Percentiles rank a stretch among this genome's conserved stretches.
phyloP scores from a whole-genome alignment of 371 early-diverging fungal genomes.

The Mucor ambiguus region DNA sequence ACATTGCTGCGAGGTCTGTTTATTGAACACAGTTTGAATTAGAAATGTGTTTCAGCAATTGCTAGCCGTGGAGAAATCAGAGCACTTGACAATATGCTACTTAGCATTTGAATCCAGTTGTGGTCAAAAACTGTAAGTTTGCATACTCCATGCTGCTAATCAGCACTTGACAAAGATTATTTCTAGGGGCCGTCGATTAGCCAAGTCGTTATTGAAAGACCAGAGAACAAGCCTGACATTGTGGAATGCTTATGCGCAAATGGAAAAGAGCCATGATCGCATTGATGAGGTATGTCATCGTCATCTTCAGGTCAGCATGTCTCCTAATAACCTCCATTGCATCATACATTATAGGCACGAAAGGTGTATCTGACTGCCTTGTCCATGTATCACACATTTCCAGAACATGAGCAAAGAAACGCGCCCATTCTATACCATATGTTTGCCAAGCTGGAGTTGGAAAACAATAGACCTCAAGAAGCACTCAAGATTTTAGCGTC shows the following conservation, averaged over 20 bases:
- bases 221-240: slow-evolving; percentile 60
- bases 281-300: slow-evolving; percentile 30
- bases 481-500: slow-evolving; percentile 53
- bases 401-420: slow-evolving; percentile 37
- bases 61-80: slow-evolving; percentile 27
- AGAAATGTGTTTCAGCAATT: slow-evolving; percentile 57
- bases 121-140: slow-evolving; percentile 38
- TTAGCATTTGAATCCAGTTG: slow-evolving; percentile 52
- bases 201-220: slow-evolving; percentile 59
- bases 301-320: background rate
- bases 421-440: slow-evolving; percentile 54
- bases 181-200: slow-evolving; percentile 56
- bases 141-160: background rate
- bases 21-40: background rate
- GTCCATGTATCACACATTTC: slow-evolving; percentile 51
- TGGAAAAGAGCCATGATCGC: slow-evolving; percentile 51
- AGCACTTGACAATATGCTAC: slow-evolving; percentile 44
- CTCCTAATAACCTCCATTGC: background rate
- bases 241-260: slow-evolving; percentile 72
- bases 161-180: background rate
- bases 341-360: slow-evolving; percentile 51
- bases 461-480: slow-evolving; percentile 40
- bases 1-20: slow-evolving; percentile 36
- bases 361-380: slow-evolving; percentile 67
- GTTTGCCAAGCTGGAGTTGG: slow-evolving; percentile 63